Conservation (phyloP, 1,139 yeast species). For the Hyphopichia pseudoburtonii region DNA sequence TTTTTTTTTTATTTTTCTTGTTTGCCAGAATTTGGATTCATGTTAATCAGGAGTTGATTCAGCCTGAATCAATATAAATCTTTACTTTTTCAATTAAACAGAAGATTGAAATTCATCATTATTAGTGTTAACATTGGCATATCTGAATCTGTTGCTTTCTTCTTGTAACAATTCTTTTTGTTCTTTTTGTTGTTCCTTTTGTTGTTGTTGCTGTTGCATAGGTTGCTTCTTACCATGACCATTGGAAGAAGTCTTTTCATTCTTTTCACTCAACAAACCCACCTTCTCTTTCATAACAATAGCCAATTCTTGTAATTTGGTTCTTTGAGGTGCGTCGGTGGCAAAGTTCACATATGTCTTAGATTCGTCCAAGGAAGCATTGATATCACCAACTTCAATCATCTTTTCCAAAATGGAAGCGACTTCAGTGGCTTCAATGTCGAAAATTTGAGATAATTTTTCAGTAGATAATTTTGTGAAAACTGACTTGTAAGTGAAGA, state of each 20-base stretch:
- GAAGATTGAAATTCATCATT: slow-evolving; percentile 49
- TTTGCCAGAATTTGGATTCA: background rate
- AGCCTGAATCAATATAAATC: too few species aligned
- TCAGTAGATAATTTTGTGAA: slow-evolving; percentile 74
- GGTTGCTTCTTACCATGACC: slow-evolving; percentile 55
- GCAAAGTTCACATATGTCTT: slow-evolving; percentile 56
- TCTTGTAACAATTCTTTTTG: slow-evolving; percentile 33
- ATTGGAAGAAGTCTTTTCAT: slow-evolving; percentile 79
- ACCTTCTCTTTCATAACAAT: slow-evolving; percentile 86
- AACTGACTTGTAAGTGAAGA: slow-evolving; percentile 78
- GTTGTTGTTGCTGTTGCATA: slow-evolving; percentile 36
- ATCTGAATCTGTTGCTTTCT: slow-evolving; percentile 44
- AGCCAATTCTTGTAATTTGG: slow-evolving; percentile 87
- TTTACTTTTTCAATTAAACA: slow-evolving; percentile 12
- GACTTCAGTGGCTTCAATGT: slow-evolving; percentile 57
- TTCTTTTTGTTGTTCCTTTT: slow-evolving; percentile 31
- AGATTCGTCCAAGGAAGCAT: slow-evolving; percentile 61
- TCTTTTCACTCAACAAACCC: slow-evolving; percentile 75
- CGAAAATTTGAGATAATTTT: slow-evolving; percentile 66
- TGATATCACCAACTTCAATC: slow-evolving; percentile 74
- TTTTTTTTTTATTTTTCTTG: background rate
- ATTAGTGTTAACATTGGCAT: slow-evolving; percentile 46
- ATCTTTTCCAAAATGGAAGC: slow-evolving; percentile 67
- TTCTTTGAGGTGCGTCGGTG: slow-evolving; percentile 75
- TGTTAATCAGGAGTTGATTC: background rate